Conservation (phyloP, 495 filamentous ascomycete species). For the Aspergillus incahuasiensis region DNA sequence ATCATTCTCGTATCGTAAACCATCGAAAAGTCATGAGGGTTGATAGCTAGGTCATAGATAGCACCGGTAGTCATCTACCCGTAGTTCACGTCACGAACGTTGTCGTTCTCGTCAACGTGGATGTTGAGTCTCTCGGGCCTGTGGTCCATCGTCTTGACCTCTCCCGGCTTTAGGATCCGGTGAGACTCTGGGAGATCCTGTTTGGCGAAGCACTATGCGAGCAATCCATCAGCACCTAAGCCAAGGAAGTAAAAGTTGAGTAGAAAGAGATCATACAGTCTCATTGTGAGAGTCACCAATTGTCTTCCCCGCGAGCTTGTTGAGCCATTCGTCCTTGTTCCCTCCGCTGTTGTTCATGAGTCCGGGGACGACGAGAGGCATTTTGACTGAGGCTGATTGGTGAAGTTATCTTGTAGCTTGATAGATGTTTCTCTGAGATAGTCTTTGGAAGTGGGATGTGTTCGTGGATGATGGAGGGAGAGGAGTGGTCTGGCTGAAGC, state of each 20-base stretch:
- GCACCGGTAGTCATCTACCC: slow-evolving; percentile 20
- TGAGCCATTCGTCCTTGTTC: slow-evolving; percentile 61
- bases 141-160: slow-evolving; percentile 59
- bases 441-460: not conserved
- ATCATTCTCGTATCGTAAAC: not conserved
- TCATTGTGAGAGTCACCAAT: slow-evolving; percentile 45
- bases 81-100: slow-evolving; percentile 62
- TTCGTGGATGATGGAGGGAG: not conserved
- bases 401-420: not conserved
- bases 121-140: slow-evolving; percentile 63
- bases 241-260: not conserved
- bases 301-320: slow-evolving; percentile 75
- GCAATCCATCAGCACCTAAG: not conserved
- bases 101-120: slow-evolving; percentile 66
- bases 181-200: slow-evolving; percentile 63
- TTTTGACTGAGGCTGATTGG: slow-evolving; percentile 22
- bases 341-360: slow-evolving; percentile 50
- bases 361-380: slow-evolving; percentile 81
- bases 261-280: slow-evolving; percentile 42
- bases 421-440: not conserved
- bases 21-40: not conserved
- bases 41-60: not conserved
- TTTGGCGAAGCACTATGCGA: slow-evolving; percentile 65
- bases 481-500: not conserved
- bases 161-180: slow-evolving; percentile 62